Conservation (phyloP, 345 rosid genomes). For the Pugionium cornutum region DNA sequence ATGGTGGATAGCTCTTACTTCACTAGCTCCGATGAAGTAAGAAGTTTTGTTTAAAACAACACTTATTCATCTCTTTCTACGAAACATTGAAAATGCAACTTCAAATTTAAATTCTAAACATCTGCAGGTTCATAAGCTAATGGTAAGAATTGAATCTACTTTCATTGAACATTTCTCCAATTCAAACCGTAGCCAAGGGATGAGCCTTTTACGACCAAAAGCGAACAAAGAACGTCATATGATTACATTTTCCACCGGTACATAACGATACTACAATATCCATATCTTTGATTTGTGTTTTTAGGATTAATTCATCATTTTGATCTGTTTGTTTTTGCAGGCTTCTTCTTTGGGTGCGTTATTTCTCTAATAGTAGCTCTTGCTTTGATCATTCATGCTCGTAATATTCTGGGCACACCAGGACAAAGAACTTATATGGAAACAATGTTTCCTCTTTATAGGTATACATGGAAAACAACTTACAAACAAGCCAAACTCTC, state of each 20-base stretch:
- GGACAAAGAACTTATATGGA: conserved; percentile 61
- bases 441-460: conserved; percentile 73
- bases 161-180: conserved; percentile 59
- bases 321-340: conserved; percentile 41
- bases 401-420: conserved; percentile 45
- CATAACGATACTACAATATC: background rate
- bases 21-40: conserved; percentile 47
- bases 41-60: background rate
- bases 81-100: background rate
- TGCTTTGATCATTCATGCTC: conserved; percentile 49
- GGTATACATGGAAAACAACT: conserved; percentile 25
- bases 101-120: background rate
- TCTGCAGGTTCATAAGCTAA: conserved; percentile 45
- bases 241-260: conserved; percentile 59
- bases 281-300: background rate
- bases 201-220: conserved; percentile 58
- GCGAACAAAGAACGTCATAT: conserved; percentile 52
- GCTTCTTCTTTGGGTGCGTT: conserved; percentile 63
- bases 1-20: conserved; percentile 51
- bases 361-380: conserved; percentile 61
- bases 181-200: conserved; percentile 58
- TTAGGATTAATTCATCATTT: background rate
- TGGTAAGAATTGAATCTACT: conserved; percentile 56
- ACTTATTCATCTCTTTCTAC: background rate
- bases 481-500: background rate